phyloP scores from a whole-genome alignment of 352 stramenopile species.

The Phytophthora europaea region DNA sequence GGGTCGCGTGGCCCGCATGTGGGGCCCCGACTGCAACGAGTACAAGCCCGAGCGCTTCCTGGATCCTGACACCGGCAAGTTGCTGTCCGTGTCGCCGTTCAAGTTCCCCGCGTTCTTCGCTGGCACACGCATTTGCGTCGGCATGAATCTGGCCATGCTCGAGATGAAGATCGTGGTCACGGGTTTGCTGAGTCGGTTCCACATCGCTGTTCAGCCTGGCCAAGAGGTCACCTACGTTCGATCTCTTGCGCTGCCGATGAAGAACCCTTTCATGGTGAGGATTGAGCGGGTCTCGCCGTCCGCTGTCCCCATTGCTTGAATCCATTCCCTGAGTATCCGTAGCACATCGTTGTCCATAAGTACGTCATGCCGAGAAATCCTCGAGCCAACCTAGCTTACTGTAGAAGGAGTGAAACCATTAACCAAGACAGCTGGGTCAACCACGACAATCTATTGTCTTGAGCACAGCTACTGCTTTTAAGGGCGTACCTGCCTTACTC shows the following conservation, averaged over 20 bases:
- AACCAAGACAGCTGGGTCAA: background rate
- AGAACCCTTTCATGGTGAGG: slow-evolving; percentile 16
- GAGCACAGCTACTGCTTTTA: background rate
- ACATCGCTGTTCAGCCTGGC: slow-evolving; percentile 31
- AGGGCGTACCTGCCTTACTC: background rate
- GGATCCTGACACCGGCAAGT: slow-evolving; percentile 35
- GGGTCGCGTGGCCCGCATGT: slow-evolving; percentile 40
- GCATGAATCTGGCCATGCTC: slow-evolving; percentile 73
- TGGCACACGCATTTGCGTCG: slow-evolving; percentile 63
- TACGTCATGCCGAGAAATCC: too few species aligned
- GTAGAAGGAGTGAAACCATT: too few species aligned
- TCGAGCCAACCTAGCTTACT: too few species aligned
- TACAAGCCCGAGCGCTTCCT: slow-evolving; percentile 67
- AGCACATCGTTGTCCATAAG: background rate
- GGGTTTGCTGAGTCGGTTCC: slow-evolving; percentile 53
- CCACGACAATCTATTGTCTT: background rate
- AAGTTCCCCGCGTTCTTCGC: slow-evolving; percentile 69
- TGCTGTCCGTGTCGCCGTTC: slow-evolving; percentile 45
- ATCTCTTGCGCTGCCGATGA: slow-evolving; percentile 50
- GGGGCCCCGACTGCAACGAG: slow-evolving; percentile 48
- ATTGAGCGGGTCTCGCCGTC: slow-evolving; percentile 10
- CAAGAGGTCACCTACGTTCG: slow-evolving; percentile 42
- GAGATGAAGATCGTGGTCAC: slow-evolving; percentile 68
- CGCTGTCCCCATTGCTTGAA: background rate
- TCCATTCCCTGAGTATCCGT: background rate